These are phyloP conservation scores for Ascosphaera aggregata DNA, from an alignment of 2,329 filamentous ascomycete species.

Conservation along the genomic window DNA sequence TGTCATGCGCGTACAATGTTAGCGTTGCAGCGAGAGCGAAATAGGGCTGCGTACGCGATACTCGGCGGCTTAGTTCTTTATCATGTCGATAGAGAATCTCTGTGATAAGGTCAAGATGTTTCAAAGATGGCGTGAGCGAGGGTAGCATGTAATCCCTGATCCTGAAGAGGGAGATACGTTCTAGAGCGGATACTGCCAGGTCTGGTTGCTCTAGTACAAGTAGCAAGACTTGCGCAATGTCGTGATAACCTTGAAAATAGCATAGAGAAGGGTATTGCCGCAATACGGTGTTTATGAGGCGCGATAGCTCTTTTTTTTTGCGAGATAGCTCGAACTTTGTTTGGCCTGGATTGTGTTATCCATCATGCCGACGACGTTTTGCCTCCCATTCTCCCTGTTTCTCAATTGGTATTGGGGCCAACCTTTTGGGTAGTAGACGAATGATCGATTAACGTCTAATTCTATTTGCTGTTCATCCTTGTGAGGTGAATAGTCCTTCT, in stretches of 20 bases:
- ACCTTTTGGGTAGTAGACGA: slow-evolving; percentile 86
- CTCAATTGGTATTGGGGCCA: slow-evolving; percentile 11
- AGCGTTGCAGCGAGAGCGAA: slow-evolving; percentile 85
- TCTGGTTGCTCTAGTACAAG: slow-evolving; percentile 50
- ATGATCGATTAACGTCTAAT: slow-evolving; percentile 86
- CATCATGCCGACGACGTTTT: background rate
- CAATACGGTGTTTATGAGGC: slow-evolving; percentile 59
- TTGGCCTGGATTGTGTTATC: slow-evolving; percentile 28
- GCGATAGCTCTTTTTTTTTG: slow-evolving; percentile 54
- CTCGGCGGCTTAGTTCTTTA: slow-evolving; percentile 44
- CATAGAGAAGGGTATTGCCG: slow-evolving; percentile 61
- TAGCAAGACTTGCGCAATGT: slow-evolving; percentile 89
- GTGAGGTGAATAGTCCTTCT: slow-evolving; percentile 49
- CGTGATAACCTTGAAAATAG: slow-evolving; percentile 98
- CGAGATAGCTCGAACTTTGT: slow-evolving; percentile 42
- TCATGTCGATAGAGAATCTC: slow-evolving; percentile 55
- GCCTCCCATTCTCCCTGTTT: slow-evolving; percentile 5
- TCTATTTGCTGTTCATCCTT: slow-evolving; percentile 75
- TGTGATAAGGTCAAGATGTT: slow-evolving; percentile 71
- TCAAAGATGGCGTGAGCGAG: slow-evolving; percentile 53
- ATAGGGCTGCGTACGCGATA: slow-evolving; percentile 62
- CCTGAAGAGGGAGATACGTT: slow-evolving; percentile 66
- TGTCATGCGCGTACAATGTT: slow-evolving; percentile 92
- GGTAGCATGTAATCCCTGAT: slow-evolving; percentile 98
- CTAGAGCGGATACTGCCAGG: slow-evolving; percentile 38